Evolutionary conservation across 2,329 filamentous ascomycete genomes (phyloP).

Genomic region (Plectosphaerella plurivora): DNA sequence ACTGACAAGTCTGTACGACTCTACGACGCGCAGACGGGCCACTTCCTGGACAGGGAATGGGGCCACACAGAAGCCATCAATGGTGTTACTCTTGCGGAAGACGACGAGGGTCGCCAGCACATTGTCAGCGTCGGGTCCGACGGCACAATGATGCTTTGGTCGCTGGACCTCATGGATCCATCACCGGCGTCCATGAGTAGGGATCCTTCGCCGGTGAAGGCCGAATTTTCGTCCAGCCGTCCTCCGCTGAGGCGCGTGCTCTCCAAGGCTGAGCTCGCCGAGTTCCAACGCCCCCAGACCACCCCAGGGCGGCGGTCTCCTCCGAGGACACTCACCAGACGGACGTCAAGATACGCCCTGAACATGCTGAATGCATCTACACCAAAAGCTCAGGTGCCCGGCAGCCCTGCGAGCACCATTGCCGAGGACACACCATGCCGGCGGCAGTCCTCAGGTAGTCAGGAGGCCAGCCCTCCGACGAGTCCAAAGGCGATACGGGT

Average conservation of each 20-base stretch:
- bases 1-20: conserved; percentile 93
- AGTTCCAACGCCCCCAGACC: conserved; percentile 58
- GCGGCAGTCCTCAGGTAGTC: conserved; percentile 37
- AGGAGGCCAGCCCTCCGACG: conserved; percentile 42
- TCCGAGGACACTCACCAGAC: conserved; percentile 47
- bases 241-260: conserved; percentile 81
- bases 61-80: conserved; percentile 94
- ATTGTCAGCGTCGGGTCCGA: conserved; percentile 74
- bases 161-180: conserved; percentile 45
- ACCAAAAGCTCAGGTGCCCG: conserved; percentile 31
- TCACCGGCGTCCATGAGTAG: conserved; percentile 35
- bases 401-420: conserved; percentile 35
- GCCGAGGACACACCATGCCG: conserved; percentile 44
- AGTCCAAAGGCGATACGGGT: conserved; percentile 42
- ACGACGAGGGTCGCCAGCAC: conserved; percentile 48
- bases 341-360: conserved; percentile 48
- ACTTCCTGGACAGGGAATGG: conserved; percentile 82
- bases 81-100: conserved; percentile 69
- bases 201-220: conserved; percentile 52
- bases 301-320: conserved; percentile 49
- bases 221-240: conserved; percentile 46
- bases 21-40: conserved; percentile 75
- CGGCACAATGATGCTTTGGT: conserved; percentile 80
- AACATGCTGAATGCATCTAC: conserved; percentile 25
- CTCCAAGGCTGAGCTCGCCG: conserved; percentile 80